A percentile compares a stretch with the other conserved stretches of the same genome.
Conservation (phyloP, 2,329 filamentous ascomycete species). For the Penicillium sp. region DNA sequence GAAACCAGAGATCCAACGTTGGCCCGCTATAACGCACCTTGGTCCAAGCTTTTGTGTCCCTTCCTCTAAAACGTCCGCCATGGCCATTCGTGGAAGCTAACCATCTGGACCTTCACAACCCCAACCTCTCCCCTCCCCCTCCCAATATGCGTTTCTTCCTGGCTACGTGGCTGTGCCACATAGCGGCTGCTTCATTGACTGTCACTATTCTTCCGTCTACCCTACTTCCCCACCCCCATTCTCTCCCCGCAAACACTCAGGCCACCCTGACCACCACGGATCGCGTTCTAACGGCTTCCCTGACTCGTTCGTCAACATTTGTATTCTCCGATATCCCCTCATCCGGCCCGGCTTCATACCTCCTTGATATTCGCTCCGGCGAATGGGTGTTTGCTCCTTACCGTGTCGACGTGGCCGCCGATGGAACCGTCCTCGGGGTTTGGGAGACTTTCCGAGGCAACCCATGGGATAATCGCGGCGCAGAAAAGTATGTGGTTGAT, state of each 20-base stretch:
- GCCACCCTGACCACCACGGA: slow-evolving; percentile 47
- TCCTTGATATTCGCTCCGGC: slow-evolving; percentile 72
- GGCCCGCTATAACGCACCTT: background rate
- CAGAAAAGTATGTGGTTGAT: slow-evolving; percentile 43
- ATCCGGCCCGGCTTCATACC: slow-evolving; percentile 57
- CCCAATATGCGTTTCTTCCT: slow-evolving; percentile 17
- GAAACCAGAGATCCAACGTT: background rate
- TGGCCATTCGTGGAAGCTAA: background rate
- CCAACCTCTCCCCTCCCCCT: background rate
- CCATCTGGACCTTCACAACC: background rate
- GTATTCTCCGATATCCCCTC: slow-evolving; percentile 67
- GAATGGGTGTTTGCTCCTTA: slow-evolving; percentile 75
- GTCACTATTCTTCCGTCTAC: slow-evolving; percentile 43
- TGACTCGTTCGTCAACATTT: slow-evolving; percentile 69
- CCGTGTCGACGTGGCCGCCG: slow-evolving; percentile 63
- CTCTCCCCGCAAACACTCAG: slow-evolving; percentile 48
- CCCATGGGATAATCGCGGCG: slow-evolving; percentile 81
- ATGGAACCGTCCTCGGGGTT: slow-evolving; percentile 55
- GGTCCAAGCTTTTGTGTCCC: background rate
- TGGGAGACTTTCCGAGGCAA: slow-evolving; percentile 89
- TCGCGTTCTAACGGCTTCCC: slow-evolving; percentile 61
- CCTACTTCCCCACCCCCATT: slow-evolving; percentile 44
- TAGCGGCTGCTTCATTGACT: slow-evolving; percentile 30
- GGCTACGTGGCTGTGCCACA: slow-evolving; percentile 17
- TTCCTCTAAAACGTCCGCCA: background rate